phyloP scores from a whole-genome alignment of 345 rosid genomes.

The Firmiana major region DNA sequence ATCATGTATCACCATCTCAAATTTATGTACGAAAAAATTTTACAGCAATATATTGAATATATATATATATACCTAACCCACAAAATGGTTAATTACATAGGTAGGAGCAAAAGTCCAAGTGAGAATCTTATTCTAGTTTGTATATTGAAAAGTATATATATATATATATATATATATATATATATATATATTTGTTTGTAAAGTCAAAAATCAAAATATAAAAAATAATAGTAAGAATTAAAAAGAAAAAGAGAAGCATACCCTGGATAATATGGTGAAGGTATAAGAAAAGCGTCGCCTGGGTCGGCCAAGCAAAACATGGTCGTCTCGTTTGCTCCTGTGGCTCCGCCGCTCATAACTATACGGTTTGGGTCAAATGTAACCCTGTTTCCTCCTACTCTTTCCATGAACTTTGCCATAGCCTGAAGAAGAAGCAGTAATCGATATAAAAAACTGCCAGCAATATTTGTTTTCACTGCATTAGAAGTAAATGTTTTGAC shows the following conservation, averaged over 20 bases:
- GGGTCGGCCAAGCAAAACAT: constrained; percentile 86
- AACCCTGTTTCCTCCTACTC: constrained; percentile 51
- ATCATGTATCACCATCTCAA: no score
- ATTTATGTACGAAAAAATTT: no score
- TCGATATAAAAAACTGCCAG: not conserved
- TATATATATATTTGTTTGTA: no score
- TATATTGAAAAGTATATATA: no score
- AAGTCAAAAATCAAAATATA: not conserved
- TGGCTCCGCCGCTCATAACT: constrained; percentile 89
- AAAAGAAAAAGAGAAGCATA: constrained; percentile 21
- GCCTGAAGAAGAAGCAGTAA: constrained; percentile 30
- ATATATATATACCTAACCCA: not conserved
- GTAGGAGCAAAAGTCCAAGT: not conserved
- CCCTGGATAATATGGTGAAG: constrained; percentile 87
- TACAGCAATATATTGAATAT: no score
- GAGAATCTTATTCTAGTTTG: no score
- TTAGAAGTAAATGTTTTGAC: not conserved
- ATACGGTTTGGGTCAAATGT: constrained; percentile 62
- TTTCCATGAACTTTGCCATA: constrained; percentile 78
- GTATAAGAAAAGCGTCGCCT: constrained; percentile 77
- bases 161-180: no score
- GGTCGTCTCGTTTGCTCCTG: constrained; percentile 78
- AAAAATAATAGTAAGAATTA: not conserved
- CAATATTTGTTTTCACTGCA: not conserved
- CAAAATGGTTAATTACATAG: not conserved